Conservation (phyloP, 2,329 filamentous ascomycete species). For the Seiridium unicorne region DNA sequence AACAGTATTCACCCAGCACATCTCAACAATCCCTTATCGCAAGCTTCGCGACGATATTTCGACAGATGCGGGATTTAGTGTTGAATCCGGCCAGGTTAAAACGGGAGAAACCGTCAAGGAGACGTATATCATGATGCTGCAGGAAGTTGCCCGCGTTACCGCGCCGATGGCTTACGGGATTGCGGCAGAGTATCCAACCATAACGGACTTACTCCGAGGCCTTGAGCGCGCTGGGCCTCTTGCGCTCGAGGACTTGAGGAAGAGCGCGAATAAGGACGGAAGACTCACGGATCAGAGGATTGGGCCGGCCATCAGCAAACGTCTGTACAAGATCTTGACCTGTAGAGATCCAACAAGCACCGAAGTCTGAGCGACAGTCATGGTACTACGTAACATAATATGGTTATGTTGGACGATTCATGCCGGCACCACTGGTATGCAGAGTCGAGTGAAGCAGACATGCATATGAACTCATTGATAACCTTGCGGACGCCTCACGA, state of each 20-base stretch:
- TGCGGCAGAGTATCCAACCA: conserved; percentile 55
- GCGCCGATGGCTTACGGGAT: conserved; percentile 71
- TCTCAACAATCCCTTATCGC: conserved; percentile 73
- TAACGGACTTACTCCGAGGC: conserved; percentile 56
- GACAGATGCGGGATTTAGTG: conserved; percentile 67
- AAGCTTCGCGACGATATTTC: conserved; percentile 47
- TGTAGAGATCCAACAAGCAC: conserved; percentile 53
- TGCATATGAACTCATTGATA: too few relatives aligned
- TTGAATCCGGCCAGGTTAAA: conserved; percentile 75
- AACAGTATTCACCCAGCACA: conserved; percentile 71
- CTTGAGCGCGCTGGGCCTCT: conserved; percentile 59
- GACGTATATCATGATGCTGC: conserved; percentile 72
- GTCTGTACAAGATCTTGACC: conserved; percentile 60
- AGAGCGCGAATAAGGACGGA: conserved; percentile 57
- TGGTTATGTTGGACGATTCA: too few relatives aligned
- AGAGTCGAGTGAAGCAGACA: too few relatives aligned
- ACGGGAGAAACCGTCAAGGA: conserved; percentile 64
- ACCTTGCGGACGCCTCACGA: too few relatives aligned
- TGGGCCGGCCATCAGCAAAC: conserved; percentile 56
- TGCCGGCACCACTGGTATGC: too few relatives aligned
- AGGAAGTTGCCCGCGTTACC: conserved; percentile 72
- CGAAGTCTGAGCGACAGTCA: conserved; percentile 39
- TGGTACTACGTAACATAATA: too few relatives aligned
- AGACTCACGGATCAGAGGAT: conserved; percentile 52
- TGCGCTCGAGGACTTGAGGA: conserved; percentile 60